Evolutionary conservation across 805 yeast genomes (phyloP).

Genomic region (Candida schatavii): DNA sequence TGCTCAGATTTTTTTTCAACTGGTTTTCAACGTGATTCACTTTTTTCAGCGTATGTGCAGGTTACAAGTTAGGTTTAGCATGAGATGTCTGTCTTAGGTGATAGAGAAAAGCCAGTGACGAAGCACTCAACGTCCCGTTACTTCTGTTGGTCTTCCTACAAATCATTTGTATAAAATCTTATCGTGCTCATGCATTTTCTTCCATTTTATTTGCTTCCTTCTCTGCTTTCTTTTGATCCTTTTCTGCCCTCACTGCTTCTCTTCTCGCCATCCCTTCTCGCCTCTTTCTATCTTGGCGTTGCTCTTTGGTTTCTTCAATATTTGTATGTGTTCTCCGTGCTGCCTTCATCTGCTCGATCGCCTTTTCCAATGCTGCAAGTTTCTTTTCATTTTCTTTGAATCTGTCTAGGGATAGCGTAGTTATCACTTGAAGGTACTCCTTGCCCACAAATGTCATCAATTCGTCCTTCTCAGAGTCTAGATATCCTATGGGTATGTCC

Average conservation of each 20-base stretch:
- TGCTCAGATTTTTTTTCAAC: too few species aligned
- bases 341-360: conserved; percentile 4
- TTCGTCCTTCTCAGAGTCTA: conserved; percentile 26
- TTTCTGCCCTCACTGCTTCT: conserved; percentile 31
- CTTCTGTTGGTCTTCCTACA: too few species aligned
- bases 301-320: conserved; percentile 51
- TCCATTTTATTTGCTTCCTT: conserved; percentile 7
- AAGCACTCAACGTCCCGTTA: too few species aligned
- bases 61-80: too few species aligned
- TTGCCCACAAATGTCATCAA: conserved; percentile 47
- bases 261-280: conserved; percentile 47
- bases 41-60: too few species aligned
- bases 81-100: too few species aligned
- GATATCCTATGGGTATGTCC: conserved; percentile 74
- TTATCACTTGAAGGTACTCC: conserved; percentile 50
- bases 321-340: neutral
- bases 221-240: conserved; percentile 16
- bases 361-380: conserved; percentile 43
- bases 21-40: too few species aligned
- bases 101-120: too few species aligned
- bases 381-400: conserved; percentile 65
- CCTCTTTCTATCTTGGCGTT: conserved; percentile 51
- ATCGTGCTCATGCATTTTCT: conserved; percentile 2
- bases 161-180: too few species aligned
- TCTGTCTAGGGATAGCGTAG: conserved; percentile 56